Conservation (phyloP, 345 rosid species). For the Hibiscus syriacus region DNA sequence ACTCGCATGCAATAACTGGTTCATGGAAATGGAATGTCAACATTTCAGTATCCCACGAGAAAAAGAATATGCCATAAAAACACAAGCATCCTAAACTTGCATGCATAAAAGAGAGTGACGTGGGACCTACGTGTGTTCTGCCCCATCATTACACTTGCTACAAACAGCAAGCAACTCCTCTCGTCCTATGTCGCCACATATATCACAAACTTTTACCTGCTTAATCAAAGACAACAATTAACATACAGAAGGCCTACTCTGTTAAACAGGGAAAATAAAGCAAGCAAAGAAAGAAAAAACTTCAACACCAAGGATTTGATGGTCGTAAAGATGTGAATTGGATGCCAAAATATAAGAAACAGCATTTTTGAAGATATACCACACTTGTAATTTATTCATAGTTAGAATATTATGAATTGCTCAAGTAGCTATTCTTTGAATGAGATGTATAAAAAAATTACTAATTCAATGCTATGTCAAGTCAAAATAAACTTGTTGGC, state of each 20-base stretch:
- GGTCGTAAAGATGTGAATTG: background rate
- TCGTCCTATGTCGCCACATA: constrained; percentile 55
- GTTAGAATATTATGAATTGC: background rate
- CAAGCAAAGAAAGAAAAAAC: background rate
- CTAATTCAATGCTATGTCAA: background rate
- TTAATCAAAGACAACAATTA: constrained; percentile 4
- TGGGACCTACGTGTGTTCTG: constrained; percentile 51
- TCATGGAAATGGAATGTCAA: constrained; percentile 5
- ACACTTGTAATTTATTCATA: background rate
- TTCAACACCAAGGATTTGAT: background rate
- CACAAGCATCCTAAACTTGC: background rate
- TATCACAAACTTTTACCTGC: constrained; percentile 62
- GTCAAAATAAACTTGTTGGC: background rate
- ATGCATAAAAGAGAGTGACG: background rate
- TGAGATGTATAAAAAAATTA: background rate
- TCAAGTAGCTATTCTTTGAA: background rate
- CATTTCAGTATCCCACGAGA: background rate
- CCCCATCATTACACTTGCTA: constrained; percentile 45
- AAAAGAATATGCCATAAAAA: background rate
- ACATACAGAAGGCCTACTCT: background rate
- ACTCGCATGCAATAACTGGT: constrained; percentile 56
- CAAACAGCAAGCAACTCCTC: constrained; percentile 47
- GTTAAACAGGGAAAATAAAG: background rate
- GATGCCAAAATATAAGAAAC: background rate
- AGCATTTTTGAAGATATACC: background rate